These are phyloP conservation scores for Vigna trinervia DNA, from an alignment of 306 rosid genomes.

Conservation along the genomic window DNA sequence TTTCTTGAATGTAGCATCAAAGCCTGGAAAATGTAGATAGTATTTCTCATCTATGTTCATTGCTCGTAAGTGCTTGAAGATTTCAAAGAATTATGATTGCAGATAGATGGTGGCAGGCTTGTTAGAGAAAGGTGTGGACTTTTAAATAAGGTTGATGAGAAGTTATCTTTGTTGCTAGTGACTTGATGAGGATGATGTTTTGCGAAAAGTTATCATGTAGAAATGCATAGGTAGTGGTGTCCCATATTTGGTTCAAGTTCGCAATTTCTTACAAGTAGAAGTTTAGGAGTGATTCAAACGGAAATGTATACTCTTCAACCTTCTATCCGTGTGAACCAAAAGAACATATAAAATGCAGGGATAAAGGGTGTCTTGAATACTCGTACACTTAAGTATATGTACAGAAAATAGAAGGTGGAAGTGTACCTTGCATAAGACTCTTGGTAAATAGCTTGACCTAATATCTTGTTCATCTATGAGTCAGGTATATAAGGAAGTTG, in stretches of 20 bases:
- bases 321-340: slow-evolving; percentile 14
- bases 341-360: slow-evolving; percentile 17
- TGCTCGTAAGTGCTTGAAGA: slow-evolving; percentile 4
- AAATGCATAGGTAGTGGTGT: background rate
- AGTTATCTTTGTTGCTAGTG: slow-evolving; percentile 19
- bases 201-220: slow-evolving; percentile 15
- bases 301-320: slow-evolving; percentile 1
- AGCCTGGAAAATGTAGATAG: slow-evolving; percentile 40
- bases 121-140: background rate
- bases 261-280: slow-evolving; percentile 4
- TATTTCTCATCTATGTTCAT: slow-evolving; percentile 35
- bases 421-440: slow-evolving; percentile 18
- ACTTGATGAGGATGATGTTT: slow-evolving; percentile 28
- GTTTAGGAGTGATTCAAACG: slow-evolving; percentile 19
- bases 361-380: slow-evolving; percentile 32
- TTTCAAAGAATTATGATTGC: slow-evolving; percentile 37
- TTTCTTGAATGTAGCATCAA: slow-evolving; percentile 16
- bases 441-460: slow-evolving; percentile 2
- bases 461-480: slow-evolving; percentile 7
- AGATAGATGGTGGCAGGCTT: background rate
- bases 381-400: background rate
- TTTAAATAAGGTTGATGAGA: slow-evolving; percentile 9
- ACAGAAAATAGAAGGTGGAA: slow-evolving; percentile 30
- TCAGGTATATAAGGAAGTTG: slow-evolving; percentile 34
- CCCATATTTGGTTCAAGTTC: background rate